Evolutionary conservation across 2,329 filamentous ascomycete genomes (phyloP), one percentile per base, ranked within the genome.

Genomic region (Fusarium concolor): DNA sequence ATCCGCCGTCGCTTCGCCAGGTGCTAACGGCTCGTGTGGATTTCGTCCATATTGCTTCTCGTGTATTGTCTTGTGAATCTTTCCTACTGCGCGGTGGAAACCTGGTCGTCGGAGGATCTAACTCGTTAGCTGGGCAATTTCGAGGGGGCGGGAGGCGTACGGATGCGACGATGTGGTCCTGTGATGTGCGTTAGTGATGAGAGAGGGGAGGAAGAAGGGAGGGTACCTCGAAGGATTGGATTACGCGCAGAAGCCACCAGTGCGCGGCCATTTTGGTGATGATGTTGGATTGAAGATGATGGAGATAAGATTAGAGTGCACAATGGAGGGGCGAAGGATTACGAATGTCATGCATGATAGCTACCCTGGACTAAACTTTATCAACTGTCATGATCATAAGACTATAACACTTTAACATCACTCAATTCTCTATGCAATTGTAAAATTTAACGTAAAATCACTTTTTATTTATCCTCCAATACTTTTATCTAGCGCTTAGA

Each of bases 61-160:
- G 69, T 87, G 76, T 37, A 87, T 80, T 5, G 74, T 78, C 15
- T 80, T 80, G 60, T 87, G 85, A 33, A 87, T 83, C n/a, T 81
- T 79, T 10, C 83, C 82, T 38, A 87, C 85, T 5, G 80, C 80
- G 62, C 81, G 81, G 64, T 87, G 85, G 71, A 87, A 87, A 10
- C 78, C 76, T 2, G 84, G 85, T 17, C 80, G 84, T 24, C 80
- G 78, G 17, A 87, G 82, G 55, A 87, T 83, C 82, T 85, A 20
- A 31, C 6, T 51, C 28, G 68, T 66, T 46, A 53, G 65, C 43
- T 44, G 10, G 24, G 42, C n/a, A 9, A 29, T 29, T 11, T 4
- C 17, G 20, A 5, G 28, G 37, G 18, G 28, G 26, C 12, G 29
- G 5, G n/a, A 43, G 41, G 38, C 72, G 50, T 72, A 80, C 78